Base-by-base conservation (phyloP, 352 stramenopile species). In the Phytophthora palmivora region DNA sequence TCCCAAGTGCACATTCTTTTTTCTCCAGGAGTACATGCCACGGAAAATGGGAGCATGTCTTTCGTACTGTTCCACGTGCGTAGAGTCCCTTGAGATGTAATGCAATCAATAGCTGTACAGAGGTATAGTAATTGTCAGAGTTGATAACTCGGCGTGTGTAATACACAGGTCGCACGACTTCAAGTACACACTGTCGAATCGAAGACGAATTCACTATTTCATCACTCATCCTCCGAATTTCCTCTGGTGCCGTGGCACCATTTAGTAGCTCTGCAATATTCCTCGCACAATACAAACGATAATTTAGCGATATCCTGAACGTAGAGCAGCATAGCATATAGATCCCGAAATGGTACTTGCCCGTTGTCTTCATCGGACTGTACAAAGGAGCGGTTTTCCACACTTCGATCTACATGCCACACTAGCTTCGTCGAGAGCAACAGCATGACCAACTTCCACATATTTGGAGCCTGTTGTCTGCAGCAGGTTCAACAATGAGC, bases 111-210 rank as follows among this genome's bases (percentile, higher is more conserved):
- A 79, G 43, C n/a, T 68, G 44, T 11, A 74, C 54, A 5, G 62
- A 76, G 0, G 71, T 79, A 48, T 77, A 80, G 42, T 62, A 80
- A 43, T 77, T 74, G 37, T 74, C 67, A 0, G 44, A 65, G 37
- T 74, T 74, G 18, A 80, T 36, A 6, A 75, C 54, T 2, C 71
- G 53, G 0, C 57, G 52, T 1, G 55, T 54, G 18, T 14, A 8
- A 49, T 64, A 60, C n/a, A 75, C 28, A 8, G 63, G 67, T 9
- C 42, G 52, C 10, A 42, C 59, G 0, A 79, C 53, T 42, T 79
- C 62, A 4, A 76, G 30, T 21, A 76, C 71, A 34, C 56, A 49
- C 32, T 72, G 38, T 19, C 71, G 51, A 9, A 64, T 49, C 0
- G 16, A n/a, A 5, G 53, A 48, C 1, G 37, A 30, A 7, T 36